A percentile compares a stretch with the other conserved stretches of the same genome.
These are phyloP conservation scores for Phytophthora macrochlamydospora DNA, from an alignment of 352 stramenopile species.

Conservation along the genomic window DNA sequence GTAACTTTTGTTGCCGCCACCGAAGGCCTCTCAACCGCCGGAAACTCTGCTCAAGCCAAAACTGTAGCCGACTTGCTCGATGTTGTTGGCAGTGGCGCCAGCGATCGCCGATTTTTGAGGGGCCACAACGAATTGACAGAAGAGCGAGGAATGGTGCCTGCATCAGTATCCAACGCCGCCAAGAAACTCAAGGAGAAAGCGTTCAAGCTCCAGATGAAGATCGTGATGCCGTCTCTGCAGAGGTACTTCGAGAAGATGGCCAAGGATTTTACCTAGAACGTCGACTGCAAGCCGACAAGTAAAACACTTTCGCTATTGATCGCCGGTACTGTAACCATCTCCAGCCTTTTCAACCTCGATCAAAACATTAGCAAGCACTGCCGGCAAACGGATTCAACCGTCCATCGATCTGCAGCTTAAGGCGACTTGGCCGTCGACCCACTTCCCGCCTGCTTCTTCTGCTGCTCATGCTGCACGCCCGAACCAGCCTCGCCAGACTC, in stretches of 20 bases:
- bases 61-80: not conserved
- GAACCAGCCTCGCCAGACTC: constrained; percentile 26
- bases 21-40: not conserved
- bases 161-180: not conserved
- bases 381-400: too few relatives aligned
- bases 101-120: constrained; percentile 1
- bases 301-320: not conserved
- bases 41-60: not conserved
- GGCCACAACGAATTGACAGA: not conserved
- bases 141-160: constrained; percentile 2
- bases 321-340: too few relatives aligned
- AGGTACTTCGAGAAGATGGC: not conserved
- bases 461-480: constrained; percentile 6
- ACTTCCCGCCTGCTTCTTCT: constrained; percentile 26
- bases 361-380: too few relatives aligned
- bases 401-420: not conserved
- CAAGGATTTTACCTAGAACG: not conserved
- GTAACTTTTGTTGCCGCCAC: not conserved
- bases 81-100: not conserved
- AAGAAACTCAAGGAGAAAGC: constrained; percentile 7
- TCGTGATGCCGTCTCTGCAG: constrained; percentile 12
- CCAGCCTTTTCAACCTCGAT: too few relatives aligned
- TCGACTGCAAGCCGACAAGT: not conserved
- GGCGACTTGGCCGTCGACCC: constrained; percentile 16
- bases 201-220: constrained; percentile 14